Base-by-base conservation (phyloP, 306 rosid genomes). In the Inga oerstediana region DNA sequence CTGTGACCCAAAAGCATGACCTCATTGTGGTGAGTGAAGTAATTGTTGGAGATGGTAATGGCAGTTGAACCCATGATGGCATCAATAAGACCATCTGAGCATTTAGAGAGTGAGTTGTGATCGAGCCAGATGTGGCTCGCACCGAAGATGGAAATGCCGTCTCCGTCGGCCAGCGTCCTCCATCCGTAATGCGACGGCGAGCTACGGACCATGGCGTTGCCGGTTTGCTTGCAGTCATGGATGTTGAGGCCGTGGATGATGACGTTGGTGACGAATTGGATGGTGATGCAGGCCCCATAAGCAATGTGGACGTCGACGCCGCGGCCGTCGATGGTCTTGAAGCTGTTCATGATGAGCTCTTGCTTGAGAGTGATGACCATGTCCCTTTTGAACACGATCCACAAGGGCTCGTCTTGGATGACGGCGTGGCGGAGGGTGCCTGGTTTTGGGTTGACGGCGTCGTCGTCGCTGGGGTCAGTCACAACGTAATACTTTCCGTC, bases 361-460 rank as follows among this genome's bases (percentile, higher is more conserved):
- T 96, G 98, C 82, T 94, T 94, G 1, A 96, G 76, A 0, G 97
- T 94, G 85, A 96, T 96, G 67, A 96, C 95, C 99, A 96, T 96
- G 88, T 96, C 99, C 12, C 97, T 68, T 84, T 96, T 96, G 91
- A 96, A 96, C 86, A 96, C 97, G 54, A 96, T 96, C 99, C 99
- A 96, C 34, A 96, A 68, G 3, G 99, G 99, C 11, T 68, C 76
- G 27, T 93, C 97, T 49, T 96, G 99, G 77, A 96, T 94, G 10
- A 92, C 99, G 0, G 97, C 99, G 68, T 96, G 91, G 27, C 99
- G 98, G 82, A 96, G 98, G 10, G 99, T 96, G 0, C 99, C 99
- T 0, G 94, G 91, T 72, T 46, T 85, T 3, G 99, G 99, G 84
- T 84, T 92, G 14, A 96, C 92, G 0, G 98, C 78, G 61, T 94